phyloP scores from a whole-genome alignment of 208 protist genomes.

The Trichomonas vaginalis region DNA sequence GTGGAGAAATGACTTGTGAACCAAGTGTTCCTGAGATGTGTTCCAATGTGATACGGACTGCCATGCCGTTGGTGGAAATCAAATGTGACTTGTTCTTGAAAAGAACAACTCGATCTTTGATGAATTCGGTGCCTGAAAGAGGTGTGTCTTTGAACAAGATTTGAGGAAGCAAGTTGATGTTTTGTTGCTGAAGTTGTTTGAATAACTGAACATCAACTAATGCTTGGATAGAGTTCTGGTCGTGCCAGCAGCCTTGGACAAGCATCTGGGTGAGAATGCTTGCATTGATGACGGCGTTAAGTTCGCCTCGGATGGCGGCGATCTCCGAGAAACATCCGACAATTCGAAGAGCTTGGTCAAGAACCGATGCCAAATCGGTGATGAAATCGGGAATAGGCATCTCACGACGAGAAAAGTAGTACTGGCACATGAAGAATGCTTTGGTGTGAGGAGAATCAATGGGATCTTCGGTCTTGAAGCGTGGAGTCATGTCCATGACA shows the following conservation, averaged over 20 bases:
- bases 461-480: conserved; percentile 49
- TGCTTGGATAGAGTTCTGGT: neutral
- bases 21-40: neutral
- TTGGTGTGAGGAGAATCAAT: conserved; percentile 70
- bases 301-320: neutral
- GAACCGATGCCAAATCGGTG: conserved; percentile 83
- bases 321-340: neutral
- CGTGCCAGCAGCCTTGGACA: neutral
- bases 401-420: conserved; percentile 65
- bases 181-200: neutral
- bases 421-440: conserved; percentile 84
- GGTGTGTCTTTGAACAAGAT: neutral
- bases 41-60: neutral
- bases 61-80: neutral
- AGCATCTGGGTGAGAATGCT: neutral
- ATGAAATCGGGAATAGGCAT: conserved; percentile 90
- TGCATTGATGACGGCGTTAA: neutral
- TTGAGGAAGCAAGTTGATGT: neutral
- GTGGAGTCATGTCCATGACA: conserved; percentile 59
- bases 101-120: neutral
- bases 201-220: neutral
- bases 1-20: neutral
- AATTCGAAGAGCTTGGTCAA: conserved; percentile 84
- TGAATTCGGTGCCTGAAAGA: neutral
- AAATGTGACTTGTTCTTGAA: neutral